Evolutionary conservation across 768 basidiomycete species (phyloP).

Genomic region (Lactarius evosmus): DNA sequence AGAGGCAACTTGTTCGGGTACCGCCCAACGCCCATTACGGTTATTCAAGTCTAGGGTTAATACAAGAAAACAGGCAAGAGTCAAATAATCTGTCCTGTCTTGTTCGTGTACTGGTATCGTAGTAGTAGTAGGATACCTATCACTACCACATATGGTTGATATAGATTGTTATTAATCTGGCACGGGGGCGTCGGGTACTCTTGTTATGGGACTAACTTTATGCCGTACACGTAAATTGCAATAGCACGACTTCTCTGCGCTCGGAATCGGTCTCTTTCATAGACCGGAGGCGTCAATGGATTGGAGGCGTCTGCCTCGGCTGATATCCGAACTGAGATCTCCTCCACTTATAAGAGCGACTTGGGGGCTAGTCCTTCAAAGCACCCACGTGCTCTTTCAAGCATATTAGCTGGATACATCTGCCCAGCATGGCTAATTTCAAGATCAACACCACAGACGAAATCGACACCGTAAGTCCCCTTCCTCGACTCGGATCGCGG

Average conservation of each 20-base stretch:
- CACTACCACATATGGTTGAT: no score
- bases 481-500: neutral
- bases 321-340: neutral
- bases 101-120: no score
- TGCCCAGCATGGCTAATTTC: constrained; percentile 13
- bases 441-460: constrained; percentile 14
- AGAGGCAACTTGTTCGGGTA: neutral
- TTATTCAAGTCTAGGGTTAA: no score
- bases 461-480: constrained; percentile 7
- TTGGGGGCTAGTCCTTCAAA: neutral
- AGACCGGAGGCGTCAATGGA: neutral
- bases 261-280: neutral
- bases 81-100: no score
- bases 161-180: no score
- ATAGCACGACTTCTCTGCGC: neutral
- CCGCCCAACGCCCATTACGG: neutral
- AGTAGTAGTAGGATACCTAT: no score
- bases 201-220: neutral
- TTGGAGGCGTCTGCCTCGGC: neutral
- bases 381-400: neutral
- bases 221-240: neutral
- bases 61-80: no score
- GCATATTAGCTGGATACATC: neutral
- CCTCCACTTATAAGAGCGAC: neutral
- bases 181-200: no score